phyloP scores from a whole-genome alignment of 1,284 basidiomycete species.

The Xerocomus nothofagi region DNA sequence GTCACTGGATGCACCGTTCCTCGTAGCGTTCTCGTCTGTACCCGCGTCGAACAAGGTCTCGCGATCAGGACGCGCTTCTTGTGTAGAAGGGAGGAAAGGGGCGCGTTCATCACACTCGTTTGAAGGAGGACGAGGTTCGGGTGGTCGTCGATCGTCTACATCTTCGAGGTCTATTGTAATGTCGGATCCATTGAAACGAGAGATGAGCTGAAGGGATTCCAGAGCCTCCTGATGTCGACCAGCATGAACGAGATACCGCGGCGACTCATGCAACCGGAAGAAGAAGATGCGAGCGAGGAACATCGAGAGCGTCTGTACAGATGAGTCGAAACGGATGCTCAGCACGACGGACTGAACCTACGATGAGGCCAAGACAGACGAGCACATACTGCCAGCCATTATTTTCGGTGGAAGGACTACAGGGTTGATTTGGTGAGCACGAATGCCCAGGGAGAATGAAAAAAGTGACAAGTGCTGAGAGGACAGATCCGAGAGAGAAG shows the following conservation, averaged over 20 bases:
- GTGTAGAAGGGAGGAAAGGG: constrained; percentile 28
- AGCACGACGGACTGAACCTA: constrained; percentile 40
- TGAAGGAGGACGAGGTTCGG: constrained; percentile 15
- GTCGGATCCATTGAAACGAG: constrained; percentile 77
- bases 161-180: constrained; percentile 69
- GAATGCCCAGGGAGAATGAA: constrained; percentile 76
- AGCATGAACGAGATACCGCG: constrained; percentile 85
- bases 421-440: constrained; percentile 55
- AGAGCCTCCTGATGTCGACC: constrained; percentile 82
- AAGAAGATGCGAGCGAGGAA: constrained; percentile 84
- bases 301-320: constrained; percentile 77
- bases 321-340: constrained; percentile 5
- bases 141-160: constrained; percentile 54
- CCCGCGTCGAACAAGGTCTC: constrained; percentile 9
- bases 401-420: constrained; percentile 71
- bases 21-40: constrained; percentile 10
- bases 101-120: constrained; percentile 27
- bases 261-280: constrained; percentile 92
- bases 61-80: constrained; percentile 15
- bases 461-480: constrained; percentile 78
- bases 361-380: constrained; percentile 67
- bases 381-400: constrained; percentile 87
- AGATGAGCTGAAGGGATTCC: constrained; percentile 79
- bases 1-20: constrained; percentile 13
- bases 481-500: constrained; percentile 88